Evolutionary conservation across 768 basidiomycete species (phyloP), one percentile per base, ranked within the genome.

Genomic region (Boletus vermiculosoides): DNA sequence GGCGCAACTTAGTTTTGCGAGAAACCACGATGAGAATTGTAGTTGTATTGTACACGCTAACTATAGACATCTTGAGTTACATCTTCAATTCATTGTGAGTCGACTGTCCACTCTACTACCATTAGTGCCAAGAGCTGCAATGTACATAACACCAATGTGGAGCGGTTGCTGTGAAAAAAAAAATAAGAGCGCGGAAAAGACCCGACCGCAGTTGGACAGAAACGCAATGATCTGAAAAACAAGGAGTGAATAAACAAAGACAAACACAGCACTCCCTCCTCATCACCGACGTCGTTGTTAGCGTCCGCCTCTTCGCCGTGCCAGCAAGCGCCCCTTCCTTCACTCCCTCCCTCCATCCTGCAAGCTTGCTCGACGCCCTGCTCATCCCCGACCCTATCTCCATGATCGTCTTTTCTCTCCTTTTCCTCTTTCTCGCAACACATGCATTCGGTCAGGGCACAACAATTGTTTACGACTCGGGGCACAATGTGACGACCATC

Each of bases 401-500:
- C 50, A 59, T 55, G 61, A 59, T 70, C 50, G 25, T 61, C 51
- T 25, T 67, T 50, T 34, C 69, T 52, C 58, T 74, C 51, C 57
- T 74, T 30, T 64, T 36, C 0, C 54, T 70, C 45, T 25, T 62
- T 12, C 34, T 74, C 30, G 69, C 71, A 11, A 33, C 71, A 10
- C 63, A 71, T 57, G 73, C 66, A 33, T 50, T 73, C 37, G 68
- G 63, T 22, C 77, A 78, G 65, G 25, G 59, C 65, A 45, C n/a
- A n/a, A 18, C 15, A 18, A 80, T 82, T 56, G 55, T 61, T 0
- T 84, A 74, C 66, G 70, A 81, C 65, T 0, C 66, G 1, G 64
- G 52, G 1, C 85, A 88, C 71, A 95, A 95, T 69, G 77, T 82
- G 4, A 92, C 92, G 0, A 47, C 74, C 53, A 75, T 98, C 50